Conservation (phyloP, 139 green algal species). For the Chlorella sp. region DNA sequence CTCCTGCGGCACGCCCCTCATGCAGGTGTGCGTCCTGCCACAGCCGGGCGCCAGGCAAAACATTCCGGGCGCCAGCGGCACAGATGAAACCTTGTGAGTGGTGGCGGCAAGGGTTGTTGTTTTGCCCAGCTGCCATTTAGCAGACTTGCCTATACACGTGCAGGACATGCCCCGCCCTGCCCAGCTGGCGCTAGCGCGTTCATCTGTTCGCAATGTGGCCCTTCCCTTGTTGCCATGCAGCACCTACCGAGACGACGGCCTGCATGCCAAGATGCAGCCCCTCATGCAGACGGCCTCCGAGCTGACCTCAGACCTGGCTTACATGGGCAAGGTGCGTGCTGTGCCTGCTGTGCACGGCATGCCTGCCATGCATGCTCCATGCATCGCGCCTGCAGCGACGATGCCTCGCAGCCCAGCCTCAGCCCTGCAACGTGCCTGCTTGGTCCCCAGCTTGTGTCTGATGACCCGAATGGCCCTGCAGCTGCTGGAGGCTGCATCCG, state of each 20-base stretch:
- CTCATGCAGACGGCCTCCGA: not conserved
- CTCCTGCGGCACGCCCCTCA: too few relatives aligned
- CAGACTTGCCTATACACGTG: too few relatives aligned
- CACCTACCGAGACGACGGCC: slow-evolving; percentile 34
- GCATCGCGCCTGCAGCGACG: too few relatives aligned
- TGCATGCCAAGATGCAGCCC: slow-evolving; percentile 1
- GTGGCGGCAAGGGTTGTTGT: not conserved
- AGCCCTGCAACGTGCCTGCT: too few relatives aligned
- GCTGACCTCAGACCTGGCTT: slow-evolving; percentile 3
- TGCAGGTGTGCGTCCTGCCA: slow-evolving; percentile 18
- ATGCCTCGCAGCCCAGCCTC: too few relatives aligned
- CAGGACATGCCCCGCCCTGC: too few relatives aligned
- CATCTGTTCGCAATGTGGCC: too few relatives aligned
- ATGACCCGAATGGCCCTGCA: too few relatives aligned
- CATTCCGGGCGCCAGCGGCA: not conserved
- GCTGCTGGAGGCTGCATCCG: slow-evolving; percentile 11
- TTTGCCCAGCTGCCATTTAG: not conserved
- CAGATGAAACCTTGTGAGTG: not conserved
- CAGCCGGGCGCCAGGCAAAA: not conserved
- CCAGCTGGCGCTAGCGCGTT: too few relatives aligned
- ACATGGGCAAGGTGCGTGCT: slow-evolving; percentile 6
- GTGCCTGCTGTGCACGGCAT: not conserved
- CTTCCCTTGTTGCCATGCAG: not conserved
- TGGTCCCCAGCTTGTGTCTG: too few relatives aligned
- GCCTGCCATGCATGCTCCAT: too few relatives aligned